Percentiles rank a stretch among this genome's conserved stretches.
These are phyloP conservation scores for Phialophora verrucosa DNA, from an alignment of 2,329 filamentous ascomycete species.

Conservation along the genomic window DNA sequence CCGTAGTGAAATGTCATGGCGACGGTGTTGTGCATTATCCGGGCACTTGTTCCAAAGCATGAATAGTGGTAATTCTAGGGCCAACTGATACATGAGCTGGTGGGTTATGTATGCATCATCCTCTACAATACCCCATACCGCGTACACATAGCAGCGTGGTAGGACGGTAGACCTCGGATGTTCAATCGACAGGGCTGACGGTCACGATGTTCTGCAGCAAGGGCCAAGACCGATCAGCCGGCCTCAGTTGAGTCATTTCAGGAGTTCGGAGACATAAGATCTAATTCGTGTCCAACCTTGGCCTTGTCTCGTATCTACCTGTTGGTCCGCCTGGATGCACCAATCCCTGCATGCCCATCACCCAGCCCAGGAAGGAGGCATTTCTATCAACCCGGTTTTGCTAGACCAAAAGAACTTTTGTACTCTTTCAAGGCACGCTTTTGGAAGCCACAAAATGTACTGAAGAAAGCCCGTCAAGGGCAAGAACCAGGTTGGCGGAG, in stretches of 20 bases:
- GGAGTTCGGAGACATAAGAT: background rate
- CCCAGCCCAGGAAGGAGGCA: conserved; percentile 1
- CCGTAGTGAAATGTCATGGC: background rate
- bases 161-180: background rate
- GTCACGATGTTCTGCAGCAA: background rate
- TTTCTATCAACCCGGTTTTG: conserved; percentile 21
- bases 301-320: conserved; percentile 17
- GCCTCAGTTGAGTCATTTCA: background rate
- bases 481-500: conserved; percentile 4
- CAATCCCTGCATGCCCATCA: conserved; percentile 15
- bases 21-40: conserved; percentile 1
- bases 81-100: background rate
- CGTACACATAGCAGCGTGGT: no score
- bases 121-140: background rate
- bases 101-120: background rate
- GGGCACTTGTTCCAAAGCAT: conserved; percentile 2
- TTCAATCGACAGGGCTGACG: background rate
- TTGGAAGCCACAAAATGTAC: conserved; percentile 26
- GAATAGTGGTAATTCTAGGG: background rate
- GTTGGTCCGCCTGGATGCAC: conserved; percentile 4
- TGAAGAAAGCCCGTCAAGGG: conserved; percentile 17
- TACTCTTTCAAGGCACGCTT: conserved; percentile 15
- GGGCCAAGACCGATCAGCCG: background rate
- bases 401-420: conserved; percentile 32
- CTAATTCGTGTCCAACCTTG: conserved; percentile 10